These are phyloP conservation scores for Aspergillus viridinutans DNA, from an alignment of 2,329 filamentous ascomycete genomes.

Conservation along the genomic window DNA sequence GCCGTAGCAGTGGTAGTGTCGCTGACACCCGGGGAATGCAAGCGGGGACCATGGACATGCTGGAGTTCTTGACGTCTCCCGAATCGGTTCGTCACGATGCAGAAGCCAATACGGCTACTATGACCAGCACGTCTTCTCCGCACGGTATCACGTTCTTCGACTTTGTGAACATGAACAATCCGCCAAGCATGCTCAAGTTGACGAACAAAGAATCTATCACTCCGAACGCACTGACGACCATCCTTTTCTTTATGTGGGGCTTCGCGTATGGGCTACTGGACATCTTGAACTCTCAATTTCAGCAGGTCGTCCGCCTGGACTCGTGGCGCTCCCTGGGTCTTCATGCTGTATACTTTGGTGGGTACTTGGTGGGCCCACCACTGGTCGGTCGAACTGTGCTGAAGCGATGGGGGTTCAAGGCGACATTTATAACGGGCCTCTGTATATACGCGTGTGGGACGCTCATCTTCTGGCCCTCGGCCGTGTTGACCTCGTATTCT, in stretches of 20 bases:
- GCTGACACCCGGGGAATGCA: not conserved
- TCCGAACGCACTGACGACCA: conserved; percentile 62
- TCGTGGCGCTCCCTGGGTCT: conserved; percentile 43
- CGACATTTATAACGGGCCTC: conserved; percentile 57
- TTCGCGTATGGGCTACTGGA: conserved; percentile 86
- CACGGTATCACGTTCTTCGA: conserved; percentile 54
- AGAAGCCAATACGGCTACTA: conserved; percentile 38
- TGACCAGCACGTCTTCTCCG: conserved; percentile 28
- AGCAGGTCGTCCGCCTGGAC: conserved; percentile 43
- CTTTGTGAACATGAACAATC: conserved; percentile 56
- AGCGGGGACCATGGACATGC: conserved; percentile 30
- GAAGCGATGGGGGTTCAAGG: conserved; percentile 59
- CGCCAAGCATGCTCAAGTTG: conserved; percentile 57
- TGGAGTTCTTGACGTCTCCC: conserved; percentile 53
- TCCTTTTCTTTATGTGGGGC: conserved; percentile 85
- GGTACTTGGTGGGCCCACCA: conserved; percentile 55
- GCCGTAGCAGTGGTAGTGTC: conserved; percentile 8
- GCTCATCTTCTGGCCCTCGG: conserved; percentile 62
- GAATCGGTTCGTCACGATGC: conserved; percentile 32
- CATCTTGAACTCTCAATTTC: conserved; percentile 65
- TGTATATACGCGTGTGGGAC: conserved; percentile 60
- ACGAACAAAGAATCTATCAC: conserved; percentile 55
- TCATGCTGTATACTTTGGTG: conserved; percentile 58
- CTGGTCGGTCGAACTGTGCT: conserved; percentile 53
- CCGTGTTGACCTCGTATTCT: conserved; percentile 57